Evolutionary conservation across 164 flowering plant species (phyloP).

Genomic region (Taxillus chinensis): DNA sequence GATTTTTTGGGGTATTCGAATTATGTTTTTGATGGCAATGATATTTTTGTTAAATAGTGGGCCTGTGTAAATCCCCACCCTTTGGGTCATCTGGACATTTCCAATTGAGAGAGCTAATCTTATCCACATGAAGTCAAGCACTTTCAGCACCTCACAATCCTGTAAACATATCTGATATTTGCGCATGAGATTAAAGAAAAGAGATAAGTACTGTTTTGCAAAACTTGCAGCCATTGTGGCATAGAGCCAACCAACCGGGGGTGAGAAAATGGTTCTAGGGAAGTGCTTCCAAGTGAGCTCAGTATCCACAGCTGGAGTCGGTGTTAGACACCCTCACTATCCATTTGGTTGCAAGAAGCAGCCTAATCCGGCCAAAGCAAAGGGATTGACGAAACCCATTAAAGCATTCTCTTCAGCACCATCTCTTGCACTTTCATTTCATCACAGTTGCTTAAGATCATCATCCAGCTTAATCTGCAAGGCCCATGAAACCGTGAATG

Average conservation of each 20-base stretch:
- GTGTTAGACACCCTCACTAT: constrained; percentile 13
- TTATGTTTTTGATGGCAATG: too few relatives aligned
- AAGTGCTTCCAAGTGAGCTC: constrained; percentile 33
- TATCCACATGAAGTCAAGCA: constrained; percentile 14
- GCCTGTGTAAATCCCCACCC: too few relatives aligned
- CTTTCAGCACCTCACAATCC: constrained; percentile 15
- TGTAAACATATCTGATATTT: constrained; percentile 12
- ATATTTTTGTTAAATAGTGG: too few relatives aligned
- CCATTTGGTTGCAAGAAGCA: constrained; percentile 20
- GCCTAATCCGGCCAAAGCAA: constrained; percentile 25
- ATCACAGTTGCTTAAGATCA: constrained; percentile 10
- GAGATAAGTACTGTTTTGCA: not conserved
- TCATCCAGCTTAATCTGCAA: constrained; percentile 32
- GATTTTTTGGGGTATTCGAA: too few relatives aligned
- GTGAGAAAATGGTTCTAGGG: constrained; percentile 30
- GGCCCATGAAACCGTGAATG: constrained; percentile 36
- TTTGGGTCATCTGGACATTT: too few relatives aligned
- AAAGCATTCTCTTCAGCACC: constrained; percentile 13
- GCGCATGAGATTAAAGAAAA: not conserved
- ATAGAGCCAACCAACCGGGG: not conserved
- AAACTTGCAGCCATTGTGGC: not conserved
- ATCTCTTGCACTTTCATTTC: constrained; percentile 7
- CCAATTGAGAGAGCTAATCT: not conserved
- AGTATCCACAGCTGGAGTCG: constrained; percentile 24
- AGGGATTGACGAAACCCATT: constrained; percentile 17